A percentile compares a stretch with the other conserved stretches of the same genome.
Evolutionary conservation across 305 asterid genomes (phyloP).

Genomic region (Fraxinus sp.): DNA sequence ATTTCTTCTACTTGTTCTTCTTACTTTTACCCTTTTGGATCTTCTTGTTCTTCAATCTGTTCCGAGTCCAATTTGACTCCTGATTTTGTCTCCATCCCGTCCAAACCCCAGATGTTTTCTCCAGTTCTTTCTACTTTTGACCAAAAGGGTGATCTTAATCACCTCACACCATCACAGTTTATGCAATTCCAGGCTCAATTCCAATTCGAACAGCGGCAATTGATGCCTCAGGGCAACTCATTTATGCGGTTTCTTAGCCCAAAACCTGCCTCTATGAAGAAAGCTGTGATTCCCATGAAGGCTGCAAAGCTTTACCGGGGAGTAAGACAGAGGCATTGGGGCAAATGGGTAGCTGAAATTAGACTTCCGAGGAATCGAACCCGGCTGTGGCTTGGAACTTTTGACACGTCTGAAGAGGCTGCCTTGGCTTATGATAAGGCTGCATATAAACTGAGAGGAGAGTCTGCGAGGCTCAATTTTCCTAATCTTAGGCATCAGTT

Average conservation of each 20-base stretch:
- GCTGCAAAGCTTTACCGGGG: conserved; percentile 73
- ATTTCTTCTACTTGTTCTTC: conserved; percentile 21
- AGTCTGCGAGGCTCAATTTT: conserved; percentile 69
- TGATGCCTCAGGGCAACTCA: conserved; percentile 23
- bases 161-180: conserved; percentile 62
- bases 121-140: conserved; percentile 46
- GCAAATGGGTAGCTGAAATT: conserved; percentile 89
- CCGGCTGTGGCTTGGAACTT: conserved; percentile 84
- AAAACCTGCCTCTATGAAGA: conserved; percentile 59
- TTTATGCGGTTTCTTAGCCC: conserved; percentile 43
- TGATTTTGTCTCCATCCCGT: conserved; percentile 40
- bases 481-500: conserved; percentile 59
- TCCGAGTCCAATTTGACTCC: conserved; percentile 34
- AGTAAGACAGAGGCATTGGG: conserved; percentile 86
- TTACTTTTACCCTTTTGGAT: conserved; percentile 23
- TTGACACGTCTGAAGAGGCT: conserved; percentile 74
- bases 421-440: conserved; percentile 84
- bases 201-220: conserved; percentile 45
- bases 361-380: conserved; percentile 79
- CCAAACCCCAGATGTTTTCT: conserved; percentile 48
- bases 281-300: conserved; percentile 41
- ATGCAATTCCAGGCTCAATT: conserved; percentile 63
- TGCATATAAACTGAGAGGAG: conserved; percentile 79
- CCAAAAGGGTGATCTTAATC: conserved; percentile 40
- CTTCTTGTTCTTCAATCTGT: conserved; percentile 21